Percentiles rank a stretch among this genome's conserved stretches.
Conservation (phyloP, 2,329 filamentous ascomycete species). For the Penicillium paneum region DNA sequence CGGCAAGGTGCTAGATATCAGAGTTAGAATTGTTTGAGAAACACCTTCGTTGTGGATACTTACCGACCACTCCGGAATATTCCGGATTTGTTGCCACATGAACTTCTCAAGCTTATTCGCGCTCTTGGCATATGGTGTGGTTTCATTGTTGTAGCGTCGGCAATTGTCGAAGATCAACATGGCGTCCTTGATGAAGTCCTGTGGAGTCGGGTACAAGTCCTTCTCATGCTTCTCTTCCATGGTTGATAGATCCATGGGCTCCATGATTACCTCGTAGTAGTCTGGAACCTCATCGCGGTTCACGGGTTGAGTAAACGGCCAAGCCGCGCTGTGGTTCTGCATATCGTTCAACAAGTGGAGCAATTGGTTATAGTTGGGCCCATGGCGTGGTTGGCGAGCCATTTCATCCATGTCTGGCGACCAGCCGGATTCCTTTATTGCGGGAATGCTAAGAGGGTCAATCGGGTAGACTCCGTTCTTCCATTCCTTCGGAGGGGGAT, state of each 20-base stretch:
- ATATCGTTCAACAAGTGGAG: constrained; percentile 90
- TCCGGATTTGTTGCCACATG: constrained; percentile 91
- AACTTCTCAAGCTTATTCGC: constrained; percentile 90
- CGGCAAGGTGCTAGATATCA: constrained; percentile 39
- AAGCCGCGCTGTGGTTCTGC: constrained; percentile 87
- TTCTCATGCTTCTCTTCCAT: constrained; percentile 96
- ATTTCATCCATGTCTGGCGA: constrained; percentile 97
- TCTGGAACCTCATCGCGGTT: constrained; percentile 96
- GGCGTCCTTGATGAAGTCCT: constrained; percentile 88
- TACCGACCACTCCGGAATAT: constrained; percentile 86
- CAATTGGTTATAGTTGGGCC: constrained; percentile 92
- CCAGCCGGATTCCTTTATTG: constrained; percentile 91
- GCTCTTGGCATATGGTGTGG: constrained; percentile 88
- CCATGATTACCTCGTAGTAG: constrained; percentile 97
- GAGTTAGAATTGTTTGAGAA: constrained; percentile 7
- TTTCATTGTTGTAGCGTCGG: constrained; percentile 93
- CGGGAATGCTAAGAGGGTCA: constrained; percentile 79
- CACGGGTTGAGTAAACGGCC: constrained; percentile 92
- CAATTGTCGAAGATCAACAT: constrained; percentile 92
- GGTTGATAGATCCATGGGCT: constrained; percentile 92
- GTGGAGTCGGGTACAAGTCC: constrained; percentile 83
- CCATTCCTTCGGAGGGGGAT: constrained; percentile 83
- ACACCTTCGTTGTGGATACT: constrained; percentile 26
- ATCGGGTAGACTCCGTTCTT: constrained; percentile 70
- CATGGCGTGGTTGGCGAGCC: constrained; percentile 88